These are phyloP conservation scores for Mimosa pudica DNA, from an alignment of 306 rosid genomes.

Conservation along the genomic window DNA sequence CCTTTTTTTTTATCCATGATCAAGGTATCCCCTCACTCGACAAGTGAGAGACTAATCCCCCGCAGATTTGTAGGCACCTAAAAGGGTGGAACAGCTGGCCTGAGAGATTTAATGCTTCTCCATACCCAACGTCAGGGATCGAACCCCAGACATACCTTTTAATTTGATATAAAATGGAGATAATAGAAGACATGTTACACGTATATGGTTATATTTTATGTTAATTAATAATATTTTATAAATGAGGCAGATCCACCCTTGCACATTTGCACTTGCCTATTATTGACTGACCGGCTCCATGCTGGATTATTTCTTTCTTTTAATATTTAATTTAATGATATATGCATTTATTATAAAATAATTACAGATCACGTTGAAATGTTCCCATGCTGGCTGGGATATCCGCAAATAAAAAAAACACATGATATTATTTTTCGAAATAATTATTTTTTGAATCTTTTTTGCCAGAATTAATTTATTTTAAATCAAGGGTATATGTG, in stretches of 20 bases:
- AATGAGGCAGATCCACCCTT: not conserved
- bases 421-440: not conserved
- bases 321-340: too few species aligned
- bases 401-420: not conserved
- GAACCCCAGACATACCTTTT: too few species aligned
- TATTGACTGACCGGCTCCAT: not conserved
- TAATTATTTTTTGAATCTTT: not conserved
- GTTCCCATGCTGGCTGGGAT: not conserved
- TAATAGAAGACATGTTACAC: not conserved
- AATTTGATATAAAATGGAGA: not conserved
- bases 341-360: not conserved
- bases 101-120: too few species aligned
- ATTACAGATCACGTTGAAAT: not conserved
- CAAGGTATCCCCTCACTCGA: too few species aligned
- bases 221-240: not conserved
- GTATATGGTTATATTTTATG: not conserved
- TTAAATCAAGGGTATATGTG: not conserved
- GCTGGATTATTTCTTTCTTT: not conserved
- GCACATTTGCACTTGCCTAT: not conserved
- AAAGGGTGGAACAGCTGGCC: too few species aligned
- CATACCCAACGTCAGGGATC: too few species aligned
- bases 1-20: not conserved
- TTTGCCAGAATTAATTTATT: too few species aligned
- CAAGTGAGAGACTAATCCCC: too few species aligned
- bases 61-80: too few species aligned